Percentiles rank a stretch among this genome's conserved stretches.
phyloP scores from a whole-genome alignment of 2,329 filamentous ascomycete species.

The Trichoderma atroviride region DNA sequence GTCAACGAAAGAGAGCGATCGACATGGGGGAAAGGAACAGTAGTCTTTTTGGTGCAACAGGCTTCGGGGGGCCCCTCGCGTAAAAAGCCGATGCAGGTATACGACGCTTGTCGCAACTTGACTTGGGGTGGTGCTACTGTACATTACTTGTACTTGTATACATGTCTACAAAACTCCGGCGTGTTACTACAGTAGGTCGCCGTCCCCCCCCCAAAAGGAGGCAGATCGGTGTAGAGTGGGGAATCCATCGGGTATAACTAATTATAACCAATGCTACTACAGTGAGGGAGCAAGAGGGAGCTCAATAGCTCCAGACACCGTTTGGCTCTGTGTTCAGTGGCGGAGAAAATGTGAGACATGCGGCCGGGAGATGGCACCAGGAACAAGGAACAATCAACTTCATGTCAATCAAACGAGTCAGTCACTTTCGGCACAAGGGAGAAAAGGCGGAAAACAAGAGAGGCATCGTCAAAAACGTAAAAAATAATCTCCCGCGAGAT shows the following conservation, averaged over 20 bases:
- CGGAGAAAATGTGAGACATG: slow-evolving; percentile 20
- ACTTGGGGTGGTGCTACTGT: background rate
- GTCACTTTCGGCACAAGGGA: background rate
- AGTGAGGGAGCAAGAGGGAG: background rate
- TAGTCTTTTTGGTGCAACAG: background rate
- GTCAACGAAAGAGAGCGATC: background rate
- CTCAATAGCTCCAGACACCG: background rate
- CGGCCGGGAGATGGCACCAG: background rate
- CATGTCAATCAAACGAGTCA: background rate
- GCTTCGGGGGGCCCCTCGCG: slow-evolving; percentile 6
- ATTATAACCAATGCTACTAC: background rate
- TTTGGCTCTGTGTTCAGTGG: background rate
- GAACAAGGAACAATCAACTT: background rate
- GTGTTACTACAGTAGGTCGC: background rate
- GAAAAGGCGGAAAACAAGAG: background rate
- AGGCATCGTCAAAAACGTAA: background rate
- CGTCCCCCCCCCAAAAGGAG: background rate
- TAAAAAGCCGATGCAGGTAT: slow-evolving; percentile 23
- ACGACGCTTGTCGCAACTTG: slow-evolving; percentile 4
- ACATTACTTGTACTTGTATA: too few species aligned
- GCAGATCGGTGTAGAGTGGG: background rate
- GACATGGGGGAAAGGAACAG: slow-evolving; percentile 6
- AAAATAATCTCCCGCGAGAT: slow-evolving; percentile 13
- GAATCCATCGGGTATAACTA: background rate
- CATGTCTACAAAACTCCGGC: background rate